Evolutionary conservation across 2,329 filamentous ascomycete species (phyloP), one percentile per base, ranked within the genome.

Genomic region (Hypoxylon sp.): DNA sequence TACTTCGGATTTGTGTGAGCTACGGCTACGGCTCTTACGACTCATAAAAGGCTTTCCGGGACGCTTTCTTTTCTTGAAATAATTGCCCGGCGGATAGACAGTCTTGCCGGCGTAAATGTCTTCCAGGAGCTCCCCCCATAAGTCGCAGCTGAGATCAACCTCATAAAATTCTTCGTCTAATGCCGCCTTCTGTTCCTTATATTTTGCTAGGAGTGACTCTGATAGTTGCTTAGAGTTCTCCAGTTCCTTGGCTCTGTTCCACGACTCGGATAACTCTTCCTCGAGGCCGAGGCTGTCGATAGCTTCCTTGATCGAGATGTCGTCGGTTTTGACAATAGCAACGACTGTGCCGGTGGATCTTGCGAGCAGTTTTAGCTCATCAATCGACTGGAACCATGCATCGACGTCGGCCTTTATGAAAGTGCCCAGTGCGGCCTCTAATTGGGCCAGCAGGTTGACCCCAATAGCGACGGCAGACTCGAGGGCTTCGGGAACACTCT

Each of bases 261-360:
- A 81, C 73, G 71, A 83, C 77, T 61, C 74, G 0, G 68, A 71
- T 52, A 79, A 70, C 41, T 79, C 74, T 11, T 77, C 76, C 19
- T 78, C 74, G 1, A 83, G 71, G 0, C 71, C 73, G 5, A 85
- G 74, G 16, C 72, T 78, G 11, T 79, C 76, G 0, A 73, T 53
- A 9, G 74, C 74, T 56, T 82, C 80, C 0, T 70, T 78, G 45
- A 76, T 71, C 1, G 78, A 75, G 1, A 90, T 87, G 45, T 90
- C 86, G 71, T 90, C 88, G 0, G 86, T 76, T 65, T 76, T 74
- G 7, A 88, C 83, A 0, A 90, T 84, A 5, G 87, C 88, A 16
- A 90, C 80, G 0, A 89, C 79, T 1, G 81, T 82, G 25, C 74
- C 77, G 1, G 70, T 72, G 19, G 75, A 76, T 4, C 72, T 71